Evolutionary conservation across 78 protist species (phyloP).

Genomic region (Tieghemostelium lacteum): DNA sequence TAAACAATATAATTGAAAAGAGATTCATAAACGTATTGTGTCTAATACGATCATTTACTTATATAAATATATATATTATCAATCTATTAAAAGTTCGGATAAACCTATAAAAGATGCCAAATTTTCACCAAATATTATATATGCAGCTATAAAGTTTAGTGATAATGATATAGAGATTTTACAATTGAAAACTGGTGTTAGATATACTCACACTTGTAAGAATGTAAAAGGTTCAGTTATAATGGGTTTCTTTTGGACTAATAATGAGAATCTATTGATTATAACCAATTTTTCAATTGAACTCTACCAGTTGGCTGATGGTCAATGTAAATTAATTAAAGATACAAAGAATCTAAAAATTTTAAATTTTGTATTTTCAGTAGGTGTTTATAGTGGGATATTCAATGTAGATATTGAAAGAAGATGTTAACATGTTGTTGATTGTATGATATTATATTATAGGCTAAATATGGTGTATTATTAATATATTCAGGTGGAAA

Average conservation of each 20-base stretch:
- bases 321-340: constrained; percentile 66
- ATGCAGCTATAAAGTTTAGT: constrained; percentile 38
- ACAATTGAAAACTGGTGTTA: constrained; percentile 34
- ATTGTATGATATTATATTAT: not conserved
- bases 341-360: constrained; percentile 54
- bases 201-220: constrained; percentile 40
- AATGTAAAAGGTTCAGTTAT: constrained; percentile 39
- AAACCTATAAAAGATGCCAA: constrained; percentile 65
- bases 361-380: constrained; percentile 40
- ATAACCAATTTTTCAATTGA: constrained; percentile 57
- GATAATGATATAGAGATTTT: constrained; percentile 68
- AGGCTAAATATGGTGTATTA: constrained; percentile 40
- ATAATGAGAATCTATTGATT: constrained; percentile 21
- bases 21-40: not conserved
- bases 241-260: constrained; percentile 34
- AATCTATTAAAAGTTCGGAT: constrained; percentile 20
- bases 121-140: constrained; percentile 60
- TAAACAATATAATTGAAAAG: not conserved
- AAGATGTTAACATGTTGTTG: too few species aligned
- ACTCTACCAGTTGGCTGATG: constrained; percentile 42
- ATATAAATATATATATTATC: not conserved
- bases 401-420: not conserved
- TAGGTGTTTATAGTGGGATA: not conserved
- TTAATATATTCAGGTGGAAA: constrained; percentile 67
- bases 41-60: not conserved